Evolutionary conservation across 495 filamentous ascomycete genomes (phyloP).

Genomic region (Annulohypoxylon maeteangense): DNA sequence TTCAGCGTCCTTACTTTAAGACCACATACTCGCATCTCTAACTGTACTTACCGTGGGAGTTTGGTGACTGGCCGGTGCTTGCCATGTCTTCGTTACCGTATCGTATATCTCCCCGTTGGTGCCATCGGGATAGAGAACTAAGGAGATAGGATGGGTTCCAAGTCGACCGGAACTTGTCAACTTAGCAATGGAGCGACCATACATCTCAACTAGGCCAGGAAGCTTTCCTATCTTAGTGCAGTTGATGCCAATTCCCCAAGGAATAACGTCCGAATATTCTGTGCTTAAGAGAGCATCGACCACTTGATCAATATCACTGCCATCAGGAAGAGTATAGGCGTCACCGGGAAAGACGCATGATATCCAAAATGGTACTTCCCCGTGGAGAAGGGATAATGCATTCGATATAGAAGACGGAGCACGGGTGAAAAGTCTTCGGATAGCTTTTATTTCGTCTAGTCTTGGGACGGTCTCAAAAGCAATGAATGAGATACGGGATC

Average conservation of each 20-base stretch:
- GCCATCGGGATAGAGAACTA: slow-evolving; percentile 76
- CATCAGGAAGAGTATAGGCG: slow-evolving; percentile 57
- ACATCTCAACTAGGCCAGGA: slow-evolving; percentile 55
- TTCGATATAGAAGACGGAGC: slow-evolving; percentile 19
- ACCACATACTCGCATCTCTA: not conserved
- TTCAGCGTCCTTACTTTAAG: slow-evolving; percentile 14
- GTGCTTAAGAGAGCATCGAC: slow-evolving; percentile 56
- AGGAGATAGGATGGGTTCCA: slow-evolving; percentile 56
- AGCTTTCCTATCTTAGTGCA: slow-evolving; percentile 71
- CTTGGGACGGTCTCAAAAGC: slow-evolving; percentile 73
- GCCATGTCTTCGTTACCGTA: slow-evolving; percentile 68
- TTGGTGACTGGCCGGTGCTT: slow-evolving; percentile 45
- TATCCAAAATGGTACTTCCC: slow-evolving; percentile 65
- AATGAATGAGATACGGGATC: slow-evolving; percentile 60
- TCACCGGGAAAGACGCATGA: slow-evolving; percentile 68
- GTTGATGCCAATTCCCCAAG: slow-evolving; percentile 74
- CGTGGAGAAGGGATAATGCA: slow-evolving; percentile 1
- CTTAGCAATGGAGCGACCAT: slow-evolving; percentile 54
- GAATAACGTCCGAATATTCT: slow-evolving; percentile 41
- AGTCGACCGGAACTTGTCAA: slow-evolving; percentile 46
- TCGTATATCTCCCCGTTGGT: slow-evolving; percentile 74
- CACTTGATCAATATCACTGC: slow-evolving; percentile 56
- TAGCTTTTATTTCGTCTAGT: slow-evolving; percentile 68
- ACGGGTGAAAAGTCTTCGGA: slow-evolving; percentile 56
- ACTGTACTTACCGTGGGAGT: slow-evolving; percentile 29